Evolutionary conservation across 2,329 filamentous ascomycete genomes (phyloP), one percentile per base, ranked within the genome.

Genomic region (Emergomyces orientalis): DNA sequence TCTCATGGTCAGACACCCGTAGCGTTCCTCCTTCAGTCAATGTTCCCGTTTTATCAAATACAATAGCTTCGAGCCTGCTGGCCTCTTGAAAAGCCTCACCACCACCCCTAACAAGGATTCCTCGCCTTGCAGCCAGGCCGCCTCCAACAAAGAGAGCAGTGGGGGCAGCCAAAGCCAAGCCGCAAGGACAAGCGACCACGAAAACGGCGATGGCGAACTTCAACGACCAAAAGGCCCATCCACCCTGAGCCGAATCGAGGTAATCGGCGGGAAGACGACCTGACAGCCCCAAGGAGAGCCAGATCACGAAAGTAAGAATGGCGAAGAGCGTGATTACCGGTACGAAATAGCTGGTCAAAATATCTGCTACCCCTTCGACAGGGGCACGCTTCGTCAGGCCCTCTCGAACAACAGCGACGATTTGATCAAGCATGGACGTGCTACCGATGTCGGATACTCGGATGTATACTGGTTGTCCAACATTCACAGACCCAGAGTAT

Each of bases 11-110:
- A 5, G 82, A 82, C 1, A 86, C 81, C 54, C 76, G 77, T 30
- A 84, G 79, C 55, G 83, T 81, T n/a, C 81, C 82, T 22, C 83
- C 83, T 68, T 88, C 79, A 0, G 90, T 94, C 63, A 95, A 77
- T 0, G 90, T 95, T 1, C 90, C 90, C 0, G 90, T 95, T 80
- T 95, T 94, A 80, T 95, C 90, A 71, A 95, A 94, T 0, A 94
- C 88, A 47, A 94, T 86, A 60, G 87, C 88, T 72, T 91, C 86
- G 54, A 92, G 81, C 13, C 83, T 84, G 71, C 88, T 91, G 3
- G 90, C 90, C 76, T 91, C 90, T 73, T 93, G 89, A 71, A 94
- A 93, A 0, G 90, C 90, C 71, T 92, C 89, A 41, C 90, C 90
- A 27, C 90, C 90, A 27, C 90, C 90, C 74, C 91, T 91, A 68